Conservation (phyloP, 345 rosid genomes). For the Kandelia obovata region DNA sequence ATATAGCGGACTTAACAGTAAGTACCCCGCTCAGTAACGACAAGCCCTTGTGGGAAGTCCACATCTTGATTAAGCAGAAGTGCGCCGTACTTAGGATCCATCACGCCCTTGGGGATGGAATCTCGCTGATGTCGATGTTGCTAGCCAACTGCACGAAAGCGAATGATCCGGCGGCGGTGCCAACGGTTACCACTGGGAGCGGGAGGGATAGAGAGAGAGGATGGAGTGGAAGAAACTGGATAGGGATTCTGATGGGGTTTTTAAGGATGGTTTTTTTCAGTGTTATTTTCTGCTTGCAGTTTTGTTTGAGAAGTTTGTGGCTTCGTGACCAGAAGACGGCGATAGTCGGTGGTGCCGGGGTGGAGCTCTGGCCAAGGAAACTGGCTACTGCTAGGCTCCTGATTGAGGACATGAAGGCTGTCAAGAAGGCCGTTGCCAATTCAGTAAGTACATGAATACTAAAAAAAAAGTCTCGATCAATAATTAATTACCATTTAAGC, state of each 20-base stretch:
- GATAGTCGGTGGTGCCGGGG: constrained; percentile 52
- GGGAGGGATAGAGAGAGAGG: neutral
- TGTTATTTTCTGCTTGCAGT: constrained; percentile 32
- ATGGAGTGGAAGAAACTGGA: constrained; percentile 11
- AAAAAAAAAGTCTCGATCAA: neutral
- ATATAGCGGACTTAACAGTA: constrained; percentile 44
- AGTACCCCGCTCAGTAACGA: constrained; percentile 32
- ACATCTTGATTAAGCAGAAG: constrained; percentile 31
- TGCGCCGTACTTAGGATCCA: constrained; percentile 47
- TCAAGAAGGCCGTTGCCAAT: constrained; percentile 37
- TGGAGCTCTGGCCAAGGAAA: constrained; percentile 68
- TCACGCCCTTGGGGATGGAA: constrained; percentile 60
- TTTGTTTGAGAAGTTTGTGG: constrained; percentile 31
- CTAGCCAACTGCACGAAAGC: constrained; percentile 36
- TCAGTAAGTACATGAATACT: constrained; percentile 30
- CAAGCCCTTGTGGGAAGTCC: constrained; percentile 63
- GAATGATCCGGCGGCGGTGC: constrained; percentile 31
- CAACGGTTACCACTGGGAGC: constrained; percentile 17
- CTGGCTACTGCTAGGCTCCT: constrained; percentile 42
- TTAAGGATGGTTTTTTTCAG: constrained; percentile 37
- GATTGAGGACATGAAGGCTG: constrained; percentile 52
- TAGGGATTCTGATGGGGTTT: constrained; percentile 3
- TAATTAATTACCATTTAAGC: neutral
- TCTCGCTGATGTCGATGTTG: constrained; percentile 52
- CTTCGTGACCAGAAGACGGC: constrained; percentile 40